A percentile compares a stretch with the other conserved stretches of the same genome.
phyloP scores from a whole-genome alignment of 371 early-diverging fungal genomes.

The Mucor saturninus region DNA sequence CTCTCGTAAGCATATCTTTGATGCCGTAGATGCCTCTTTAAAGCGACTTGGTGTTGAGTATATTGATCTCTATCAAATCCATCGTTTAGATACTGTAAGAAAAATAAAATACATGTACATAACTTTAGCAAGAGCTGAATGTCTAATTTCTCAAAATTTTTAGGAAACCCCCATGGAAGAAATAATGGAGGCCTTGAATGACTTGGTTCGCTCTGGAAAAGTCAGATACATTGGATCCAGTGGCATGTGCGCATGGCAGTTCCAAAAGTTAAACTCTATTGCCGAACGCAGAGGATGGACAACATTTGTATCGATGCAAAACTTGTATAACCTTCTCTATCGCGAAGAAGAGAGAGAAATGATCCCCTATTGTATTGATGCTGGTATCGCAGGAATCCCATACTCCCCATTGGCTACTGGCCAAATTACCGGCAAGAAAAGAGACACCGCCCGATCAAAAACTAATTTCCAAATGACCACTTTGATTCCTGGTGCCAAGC shows the following conservation, averaged over 20 bases:
- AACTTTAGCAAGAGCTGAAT: neutral
- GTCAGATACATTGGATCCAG: conserved; percentile 52
- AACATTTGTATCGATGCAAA: conserved; percentile 58
- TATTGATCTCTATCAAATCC: conserved; percentile 29
- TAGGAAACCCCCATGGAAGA: conserved; percentile 52
- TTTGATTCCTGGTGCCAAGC: conserved; percentile 1
- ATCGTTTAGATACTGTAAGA: conserved; percentile 40
- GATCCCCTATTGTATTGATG: conserved; percentile 53
- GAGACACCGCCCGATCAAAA: conserved; percentile 10
- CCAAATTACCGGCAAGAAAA: conserved; percentile 39
- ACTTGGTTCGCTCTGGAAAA: conserved; percentile 55
- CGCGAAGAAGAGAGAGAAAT: conserved; percentile 70
- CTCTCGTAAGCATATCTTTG: conserved; percentile 59
- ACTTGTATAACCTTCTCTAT: conserved; percentile 59
- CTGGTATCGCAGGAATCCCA: conserved; percentile 52
- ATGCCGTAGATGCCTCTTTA: conserved; percentile 55
- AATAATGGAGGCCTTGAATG: conserved; percentile 64
- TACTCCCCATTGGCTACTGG: conserved; percentile 61
- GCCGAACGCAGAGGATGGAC: conserved; percentile 60
- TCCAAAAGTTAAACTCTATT: conserved; percentile 43
- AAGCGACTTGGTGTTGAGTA: conserved; percentile 54
- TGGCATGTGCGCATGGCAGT: conserved; percentile 45
- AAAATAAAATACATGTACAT: conserved; percentile 5
- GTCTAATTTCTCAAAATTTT: neutral
- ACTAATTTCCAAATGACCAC: neutral